phyloP scores from a whole-genome alignment of 805 yeast genomes.

The Wickerhamiella slavikovae region DNA sequence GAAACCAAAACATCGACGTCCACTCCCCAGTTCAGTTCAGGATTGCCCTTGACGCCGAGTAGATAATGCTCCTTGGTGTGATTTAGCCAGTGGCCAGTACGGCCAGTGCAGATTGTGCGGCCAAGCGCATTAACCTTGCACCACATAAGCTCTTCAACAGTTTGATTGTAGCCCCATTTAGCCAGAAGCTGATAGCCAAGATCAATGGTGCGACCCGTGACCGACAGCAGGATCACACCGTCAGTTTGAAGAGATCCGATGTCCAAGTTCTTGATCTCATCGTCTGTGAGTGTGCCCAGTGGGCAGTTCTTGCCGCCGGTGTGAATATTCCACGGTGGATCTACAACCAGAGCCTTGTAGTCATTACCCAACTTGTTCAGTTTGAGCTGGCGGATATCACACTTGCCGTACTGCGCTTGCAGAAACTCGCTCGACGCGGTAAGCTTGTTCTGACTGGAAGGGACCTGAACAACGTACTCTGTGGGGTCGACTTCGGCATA shows the following conservation, averaged over 20 bases:
- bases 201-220: conserved; percentile 84
- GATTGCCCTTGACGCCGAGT: conserved; percentile 69
- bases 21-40: conserved; percentile 32
- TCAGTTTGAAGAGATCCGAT: conserved; percentile 56
- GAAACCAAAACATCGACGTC: conserved; percentile 69
- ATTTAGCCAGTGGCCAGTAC: conserved; percentile 94
- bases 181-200: conserved; percentile 56
- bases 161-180: conserved; percentile 67
- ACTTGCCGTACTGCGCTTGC: conserved; percentile 72
- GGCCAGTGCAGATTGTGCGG: conserved; percentile 80
- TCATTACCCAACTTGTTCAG: conserved; percentile 55
- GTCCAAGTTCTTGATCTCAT: conserved; percentile 46
- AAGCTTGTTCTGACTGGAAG: background rate
- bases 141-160: conserved; percentile 78
- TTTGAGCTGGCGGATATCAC: conserved; percentile 62
- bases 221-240: conserved; percentile 77
- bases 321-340: conserved; percentile 95
- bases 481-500: conserved; percentile 19
- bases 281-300: conserved; percentile 28
- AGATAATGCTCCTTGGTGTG: conserved; percentile 83
- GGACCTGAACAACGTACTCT: background rate
- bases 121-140: conserved; percentile 72
- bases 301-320: conserved; percentile 30
- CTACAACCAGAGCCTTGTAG: conserved; percentile 61
- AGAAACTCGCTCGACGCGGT: conserved; percentile 1